Percentiles rank a stretch among this genome's conserved stretches.
phyloP scores from a whole-genome alignment of 306 rosid genomes.

The Castanea crenata region DNA sequence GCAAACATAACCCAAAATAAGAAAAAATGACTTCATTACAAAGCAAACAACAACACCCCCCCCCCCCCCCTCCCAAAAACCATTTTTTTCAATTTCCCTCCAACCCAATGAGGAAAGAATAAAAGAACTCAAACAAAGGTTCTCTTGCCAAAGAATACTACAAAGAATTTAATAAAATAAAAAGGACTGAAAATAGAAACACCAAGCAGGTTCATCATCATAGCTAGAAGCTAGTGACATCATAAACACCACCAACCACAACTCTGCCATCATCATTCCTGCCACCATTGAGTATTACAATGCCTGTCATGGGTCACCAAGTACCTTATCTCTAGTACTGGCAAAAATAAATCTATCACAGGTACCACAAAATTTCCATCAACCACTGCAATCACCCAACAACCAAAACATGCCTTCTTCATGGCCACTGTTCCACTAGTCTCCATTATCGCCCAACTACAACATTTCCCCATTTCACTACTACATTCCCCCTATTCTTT shows the following conservation, averaged over 20 bases:
- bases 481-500: too few relatives aligned
- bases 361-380: not conserved
- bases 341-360: not conserved
- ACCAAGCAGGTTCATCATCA: not conserved
- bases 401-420: not conserved
- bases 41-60: not conserved
- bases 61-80: not conserved
- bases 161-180: not conserved
- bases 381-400: not conserved
- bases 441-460: not conserved
- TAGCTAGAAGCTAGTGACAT: not conserved
- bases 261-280: not conserved
- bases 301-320: not conserved
- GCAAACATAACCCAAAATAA: conserved; percentile 20
- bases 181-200: not conserved
- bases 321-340: not conserved
- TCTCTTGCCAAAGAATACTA: not conserved
- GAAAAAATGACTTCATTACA: not conserved
- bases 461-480: not conserved
- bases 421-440: not conserved
- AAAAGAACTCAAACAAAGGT: not conserved
- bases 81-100: too few relatives aligned
- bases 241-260: not conserved
- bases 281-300: not conserved
- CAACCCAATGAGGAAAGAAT: not conserved